phyloP scores from a whole-genome alignment of 169 alveolate genomes.

The Cryptosporidium canis region DNA sequence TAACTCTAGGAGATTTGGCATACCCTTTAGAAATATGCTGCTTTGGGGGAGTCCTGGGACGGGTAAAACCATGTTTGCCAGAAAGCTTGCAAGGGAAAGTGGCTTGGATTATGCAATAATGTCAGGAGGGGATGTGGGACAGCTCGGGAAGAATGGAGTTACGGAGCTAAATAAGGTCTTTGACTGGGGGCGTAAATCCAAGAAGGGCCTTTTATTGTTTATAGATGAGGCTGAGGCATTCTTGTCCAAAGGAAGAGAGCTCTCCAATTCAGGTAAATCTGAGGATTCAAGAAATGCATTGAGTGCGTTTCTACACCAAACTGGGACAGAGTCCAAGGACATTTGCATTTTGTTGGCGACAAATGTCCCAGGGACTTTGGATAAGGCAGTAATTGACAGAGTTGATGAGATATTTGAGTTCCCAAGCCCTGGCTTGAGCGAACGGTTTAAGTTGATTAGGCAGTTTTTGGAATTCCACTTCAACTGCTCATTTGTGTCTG shows the following conservation, averaged over 20 bases:
- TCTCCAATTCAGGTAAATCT: conserved; percentile 77
- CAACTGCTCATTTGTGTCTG: conserved; percentile 55
- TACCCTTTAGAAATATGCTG: conserved; percentile 91
- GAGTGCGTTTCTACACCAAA: conserved; percentile 93
- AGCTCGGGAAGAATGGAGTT: conserved; percentile 94
- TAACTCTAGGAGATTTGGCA: conserved; percentile 89
- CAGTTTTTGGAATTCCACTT: conserved; percentile 91
- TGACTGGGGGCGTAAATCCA: conserved; percentile 93
- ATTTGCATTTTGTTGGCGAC: conserved; percentile 94
- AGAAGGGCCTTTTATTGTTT: conserved; percentile 91
- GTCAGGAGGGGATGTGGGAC: conserved; percentile 98
- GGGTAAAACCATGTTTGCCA: conserved; percentile 93
- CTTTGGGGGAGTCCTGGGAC: conserved; percentile 97
- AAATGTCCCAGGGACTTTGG: conserved; percentile 93
- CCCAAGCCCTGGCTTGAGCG: conserved; percentile 90
- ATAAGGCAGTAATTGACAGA: conserved; percentile 92
- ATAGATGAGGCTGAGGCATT: conserved; percentile 99
- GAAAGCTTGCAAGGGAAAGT: conserved; percentile 89
- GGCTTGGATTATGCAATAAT: conserved; percentile 94
- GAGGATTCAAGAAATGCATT: conserved; percentile 91
- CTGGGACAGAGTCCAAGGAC: conserved; percentile 94
- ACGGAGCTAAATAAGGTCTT: conserved; percentile 94
- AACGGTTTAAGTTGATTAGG: conserved; percentile 89
- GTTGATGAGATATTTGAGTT: conserved; percentile 94
- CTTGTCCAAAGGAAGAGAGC: conserved; percentile 88